These are phyloP conservation scores for Fistulifera pelliculosa DNA, from an alignment of 108 stramenopile genomes.

Conservation along the genomic window DNA sequence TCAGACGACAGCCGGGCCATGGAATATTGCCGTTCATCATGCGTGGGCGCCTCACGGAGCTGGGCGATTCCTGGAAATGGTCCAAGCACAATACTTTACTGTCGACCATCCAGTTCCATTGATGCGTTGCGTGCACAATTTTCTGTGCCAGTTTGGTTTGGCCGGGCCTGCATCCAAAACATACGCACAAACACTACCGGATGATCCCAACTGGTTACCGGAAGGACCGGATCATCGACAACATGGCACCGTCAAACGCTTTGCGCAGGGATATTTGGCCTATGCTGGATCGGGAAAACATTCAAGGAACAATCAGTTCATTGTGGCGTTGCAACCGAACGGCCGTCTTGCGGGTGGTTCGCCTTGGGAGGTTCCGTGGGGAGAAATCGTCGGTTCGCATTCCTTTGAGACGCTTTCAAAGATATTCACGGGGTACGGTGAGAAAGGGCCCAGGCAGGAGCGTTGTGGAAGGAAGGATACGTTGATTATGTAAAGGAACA, in stretches of 20 bases:
- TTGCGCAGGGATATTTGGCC: constrained; percentile 59
- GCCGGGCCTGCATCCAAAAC: constrained; percentile 28
- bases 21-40: constrained; percentile 50
- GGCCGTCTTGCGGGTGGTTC: constrained; percentile 53
- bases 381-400: constrained; percentile 47
- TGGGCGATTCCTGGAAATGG: constrained; percentile 68
- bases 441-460: constrained; percentile 40
- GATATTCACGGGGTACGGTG: constrained; percentile 54
- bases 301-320: constrained; percentile 51
- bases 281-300: constrained; percentile 64
- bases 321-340: constrained; percentile 53
- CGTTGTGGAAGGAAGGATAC: constrained; percentile 29
- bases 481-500: constrained; percentile 22
- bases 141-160: constrained; percentile 85
- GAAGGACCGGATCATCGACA: constrained; percentile 51
- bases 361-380: constrained; percentile 74
- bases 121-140: constrained; percentile 70
- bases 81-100: constrained; percentile 53
- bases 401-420: constrained; percentile 38
- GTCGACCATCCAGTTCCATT: constrained; percentile 46
- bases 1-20: constrained; percentile 35
- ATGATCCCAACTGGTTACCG: constrained; percentile 80
- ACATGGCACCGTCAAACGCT: constrained; percentile 65
- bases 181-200: constrained; percentile 30
- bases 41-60: constrained; percentile 82